Conservation (phyloP, 176 grass and related monocot species). For the Stipa capillata region DNA sequence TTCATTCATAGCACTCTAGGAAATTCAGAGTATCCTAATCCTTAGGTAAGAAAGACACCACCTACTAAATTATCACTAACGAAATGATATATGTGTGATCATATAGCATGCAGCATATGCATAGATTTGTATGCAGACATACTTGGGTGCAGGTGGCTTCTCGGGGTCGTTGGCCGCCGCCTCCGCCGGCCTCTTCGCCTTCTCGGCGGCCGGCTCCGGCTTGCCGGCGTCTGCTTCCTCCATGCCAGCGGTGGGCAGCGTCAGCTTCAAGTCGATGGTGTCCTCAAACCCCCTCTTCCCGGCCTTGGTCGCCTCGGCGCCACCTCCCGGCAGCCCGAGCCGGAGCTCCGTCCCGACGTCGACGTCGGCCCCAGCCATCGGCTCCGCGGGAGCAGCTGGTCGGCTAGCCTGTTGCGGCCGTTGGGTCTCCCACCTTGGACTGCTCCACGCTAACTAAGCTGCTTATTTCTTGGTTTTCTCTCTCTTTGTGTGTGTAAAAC, state of each 20-base stretch:
- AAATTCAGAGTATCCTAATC: neutral
- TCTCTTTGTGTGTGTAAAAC: constrained; percentile 2
- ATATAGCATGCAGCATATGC: neutral
- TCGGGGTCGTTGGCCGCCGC: constrained; percentile 41
- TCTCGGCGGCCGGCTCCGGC: constrained; percentile 28
- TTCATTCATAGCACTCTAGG: neutral
- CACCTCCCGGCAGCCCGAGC: constrained; percentile 77
- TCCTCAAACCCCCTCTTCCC: constrained; percentile 78
- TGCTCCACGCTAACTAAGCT: neutral
- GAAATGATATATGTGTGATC: neutral
- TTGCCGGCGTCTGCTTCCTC: constrained; percentile 35
- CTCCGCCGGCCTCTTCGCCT: constrained; percentile 44
- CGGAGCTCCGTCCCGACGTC: constrained; percentile 88
- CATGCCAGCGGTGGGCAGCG: constrained; percentile 56
- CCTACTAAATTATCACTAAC: neutral
- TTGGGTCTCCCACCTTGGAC: neutral
- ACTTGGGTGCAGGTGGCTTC: constrained; percentile 88
- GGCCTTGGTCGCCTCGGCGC: constrained; percentile 52
- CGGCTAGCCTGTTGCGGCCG: constrained; percentile 19
- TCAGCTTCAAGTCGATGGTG: constrained; percentile 85
- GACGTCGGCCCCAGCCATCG: constrained; percentile 53
- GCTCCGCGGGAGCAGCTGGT: constrained; percentile 32
- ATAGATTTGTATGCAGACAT: neutral
- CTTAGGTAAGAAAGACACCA: neutral
- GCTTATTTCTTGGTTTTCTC: neutral